These are phyloP conservation scores for Dovyalis caffra DNA, from an alignment of 345 rosid genomes.

Conservation along the genomic window DNA sequence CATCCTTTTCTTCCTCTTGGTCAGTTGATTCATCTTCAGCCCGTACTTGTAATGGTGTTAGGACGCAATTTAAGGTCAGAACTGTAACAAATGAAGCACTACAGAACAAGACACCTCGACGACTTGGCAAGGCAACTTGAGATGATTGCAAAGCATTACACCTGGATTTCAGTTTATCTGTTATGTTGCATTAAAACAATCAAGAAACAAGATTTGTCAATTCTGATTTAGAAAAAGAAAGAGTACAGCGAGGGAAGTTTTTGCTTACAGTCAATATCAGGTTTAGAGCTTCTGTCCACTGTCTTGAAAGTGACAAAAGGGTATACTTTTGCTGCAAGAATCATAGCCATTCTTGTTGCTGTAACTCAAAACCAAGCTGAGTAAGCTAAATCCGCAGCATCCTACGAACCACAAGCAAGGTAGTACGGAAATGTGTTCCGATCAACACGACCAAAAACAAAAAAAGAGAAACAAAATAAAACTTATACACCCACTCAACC, in stretches of 20 bases:
- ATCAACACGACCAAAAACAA: neutral
- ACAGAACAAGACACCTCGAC: slow-evolving; percentile 33
- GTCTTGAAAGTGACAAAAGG: slow-evolving; percentile 14
- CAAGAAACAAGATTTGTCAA: neutral
- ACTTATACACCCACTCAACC: neutral
- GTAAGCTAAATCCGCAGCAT: neutral
- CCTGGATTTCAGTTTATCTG: slow-evolving; percentile 37
- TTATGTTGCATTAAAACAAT: neutral
- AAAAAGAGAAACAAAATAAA: neutral
- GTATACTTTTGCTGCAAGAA: slow-evolving; percentile 28
- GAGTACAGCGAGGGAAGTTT: neutral
- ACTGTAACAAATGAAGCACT: slow-evolving; percentile 34
- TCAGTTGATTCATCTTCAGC: slow-evolving; percentile 36
- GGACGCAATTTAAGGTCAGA: slow-evolving; percentile 26
- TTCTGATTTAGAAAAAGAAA: neutral
- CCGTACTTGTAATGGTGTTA: slow-evolving; percentile 29
- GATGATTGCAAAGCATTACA: slow-evolving; percentile 14
- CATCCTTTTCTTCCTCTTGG: slow-evolving; percentile 45
- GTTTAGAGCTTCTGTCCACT: slow-evolving; percentile 13
- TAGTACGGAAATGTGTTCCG: neutral
- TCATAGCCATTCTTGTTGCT: slow-evolving; percentile 29
- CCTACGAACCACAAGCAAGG: neutral
- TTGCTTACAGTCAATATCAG: slow-evolving; percentile 27
- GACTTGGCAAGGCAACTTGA: slow-evolving; percentile 27
- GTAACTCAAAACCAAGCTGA: neutral